Evolutionary conservation across 371 early-diverging fungal genomes (phyloP).

Genomic region (Choanephora cucurbitarum): DNA sequence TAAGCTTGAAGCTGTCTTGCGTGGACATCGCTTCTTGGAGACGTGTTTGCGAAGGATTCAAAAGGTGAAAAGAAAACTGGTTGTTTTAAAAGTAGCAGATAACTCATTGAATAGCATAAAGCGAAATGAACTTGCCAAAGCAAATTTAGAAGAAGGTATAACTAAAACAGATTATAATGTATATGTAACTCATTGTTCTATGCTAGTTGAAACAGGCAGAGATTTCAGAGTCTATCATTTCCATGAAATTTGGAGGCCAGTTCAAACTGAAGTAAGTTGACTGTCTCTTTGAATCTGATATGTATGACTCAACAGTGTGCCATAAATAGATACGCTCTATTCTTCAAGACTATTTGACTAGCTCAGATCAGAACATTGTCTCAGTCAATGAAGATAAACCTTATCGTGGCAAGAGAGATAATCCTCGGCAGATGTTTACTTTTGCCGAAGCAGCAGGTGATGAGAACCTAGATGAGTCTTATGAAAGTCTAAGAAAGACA

Average conservation of each 20-base stretch:
- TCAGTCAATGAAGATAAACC: constrained; percentile 25
- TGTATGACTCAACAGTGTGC: no score
- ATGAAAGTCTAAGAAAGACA: constrained; percentile 41
- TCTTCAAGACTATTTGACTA: constrained; percentile 73
- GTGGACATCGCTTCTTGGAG: constrained; percentile 79
- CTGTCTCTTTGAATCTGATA: no score
- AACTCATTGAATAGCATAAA: constrained; percentile 31
- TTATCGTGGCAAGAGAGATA: constrained; percentile 32
- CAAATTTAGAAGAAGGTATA: constrained; percentile 25
- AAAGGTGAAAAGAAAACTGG: constrained; percentile 35
- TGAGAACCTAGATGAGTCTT: constrained; percentile 31
- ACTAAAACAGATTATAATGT: background rate
- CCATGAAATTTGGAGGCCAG: constrained; percentile 67
- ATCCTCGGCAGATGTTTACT: constrained; percentile 42
- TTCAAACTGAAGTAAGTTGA: constrained; percentile 66
- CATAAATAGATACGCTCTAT: constrained; percentile 61
- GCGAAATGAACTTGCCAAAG: no score
- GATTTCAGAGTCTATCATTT: constrained; percentile 48
- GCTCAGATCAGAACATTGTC: constrained; percentile 47
- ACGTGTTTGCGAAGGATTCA: constrained; percentile 45
- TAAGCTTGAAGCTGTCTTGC: constrained; percentile 79
- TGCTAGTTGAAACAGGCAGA: constrained; percentile 17
- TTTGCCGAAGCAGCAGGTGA: constrained; percentile 43
- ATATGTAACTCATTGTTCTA: background rate
- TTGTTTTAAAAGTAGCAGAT: background rate